Evolutionary conservation across 768 basidiomycete genomes (phyloP).

Genomic region (Boletus bicolor): DNA sequence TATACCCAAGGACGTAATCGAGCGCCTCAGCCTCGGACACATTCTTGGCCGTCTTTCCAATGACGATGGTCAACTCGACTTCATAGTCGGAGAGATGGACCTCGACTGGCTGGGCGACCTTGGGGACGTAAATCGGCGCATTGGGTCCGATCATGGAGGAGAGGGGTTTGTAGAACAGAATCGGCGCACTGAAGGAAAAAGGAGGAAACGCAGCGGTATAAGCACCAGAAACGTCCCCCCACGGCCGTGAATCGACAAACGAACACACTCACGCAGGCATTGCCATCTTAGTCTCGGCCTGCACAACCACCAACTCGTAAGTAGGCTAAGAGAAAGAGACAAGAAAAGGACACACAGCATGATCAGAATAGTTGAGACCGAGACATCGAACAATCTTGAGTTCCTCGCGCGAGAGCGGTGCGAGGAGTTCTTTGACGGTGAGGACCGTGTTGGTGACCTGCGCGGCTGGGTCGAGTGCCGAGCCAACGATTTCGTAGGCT

Average conservation of each 20-base stretch:
- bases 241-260: no score
- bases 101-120: constrained; percentile 63
- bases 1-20: constrained; percentile 84
- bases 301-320: background rate
- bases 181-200: constrained; percentile 48
- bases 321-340: background rate
- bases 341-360: constrained; percentile 51
- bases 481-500: constrained; percentile 70
- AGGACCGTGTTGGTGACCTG: constrained; percentile 60
- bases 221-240: background rate
- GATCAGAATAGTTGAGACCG: constrained; percentile 82
- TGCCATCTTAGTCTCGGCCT: constrained; percentile 67
- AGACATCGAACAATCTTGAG: constrained; percentile 72
- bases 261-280: constrained; percentile 54
- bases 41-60: constrained; percentile 77
- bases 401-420: constrained; percentile 64
- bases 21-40: constrained; percentile 78
- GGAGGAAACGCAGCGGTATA: background rate
- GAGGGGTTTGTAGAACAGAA: constrained; percentile 78
- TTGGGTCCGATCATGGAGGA: constrained; percentile 68
- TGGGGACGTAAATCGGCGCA: constrained; percentile 63
- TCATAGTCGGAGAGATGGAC: constrained; percentile 80
- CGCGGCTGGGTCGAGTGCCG: constrained; percentile 62
- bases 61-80: constrained; percentile 76
- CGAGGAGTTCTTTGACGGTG: constrained; percentile 68